Base-by-base conservation (phyloP, 228 moss, liverwort and hornwort species). In the Sphagnum fallax region DNA sequence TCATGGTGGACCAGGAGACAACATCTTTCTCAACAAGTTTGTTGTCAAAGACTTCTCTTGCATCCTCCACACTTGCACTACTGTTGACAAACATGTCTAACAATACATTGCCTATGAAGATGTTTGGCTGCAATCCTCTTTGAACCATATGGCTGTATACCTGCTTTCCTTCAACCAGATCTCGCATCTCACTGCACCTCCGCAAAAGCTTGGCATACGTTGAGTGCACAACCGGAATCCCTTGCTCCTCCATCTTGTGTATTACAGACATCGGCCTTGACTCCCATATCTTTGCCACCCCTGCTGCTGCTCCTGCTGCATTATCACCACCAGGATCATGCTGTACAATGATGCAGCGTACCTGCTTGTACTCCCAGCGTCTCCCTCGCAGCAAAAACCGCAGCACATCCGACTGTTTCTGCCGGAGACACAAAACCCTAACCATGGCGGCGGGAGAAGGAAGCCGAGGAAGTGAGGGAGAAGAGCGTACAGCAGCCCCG, bases 331-430 rank as follows among this genome's bases (percentile, higher is more conserved):
- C 32, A 32, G 32, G 32, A 32, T 32, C 32, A 32, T 32, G 32
- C 32, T 32, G 32, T 32, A 32, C 32, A 32, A 32, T 32, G 2
- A 93, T 89, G 59, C 91, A 90, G 5, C 89, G 93, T 16, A 93
- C 86, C 84, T 94, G 94, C 65, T 91, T 82, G 52, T 68, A 94
- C 79, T 91, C 94, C 94, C 94, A 94, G 78, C 94, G 91, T 67
- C 94, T 81, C 65, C 89, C 94, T 68, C 94, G 89, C 57, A 88
- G 83, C 58, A 94, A 69, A 72, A 94, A 94, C 16, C 94, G 83
- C 69, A 94, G 79, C 81, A 94, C 94, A 68, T 94, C 91, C 0
- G 89, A 89, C 82, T 94, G 91, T 75, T 94, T 94, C 83, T 91
- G 91, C 74, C 94, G 32, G 32, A 32, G 32, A 32, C 2, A 32